Conservation (phyloP, 148 eudicot genomes). For the Rheum nobile region DNA sequence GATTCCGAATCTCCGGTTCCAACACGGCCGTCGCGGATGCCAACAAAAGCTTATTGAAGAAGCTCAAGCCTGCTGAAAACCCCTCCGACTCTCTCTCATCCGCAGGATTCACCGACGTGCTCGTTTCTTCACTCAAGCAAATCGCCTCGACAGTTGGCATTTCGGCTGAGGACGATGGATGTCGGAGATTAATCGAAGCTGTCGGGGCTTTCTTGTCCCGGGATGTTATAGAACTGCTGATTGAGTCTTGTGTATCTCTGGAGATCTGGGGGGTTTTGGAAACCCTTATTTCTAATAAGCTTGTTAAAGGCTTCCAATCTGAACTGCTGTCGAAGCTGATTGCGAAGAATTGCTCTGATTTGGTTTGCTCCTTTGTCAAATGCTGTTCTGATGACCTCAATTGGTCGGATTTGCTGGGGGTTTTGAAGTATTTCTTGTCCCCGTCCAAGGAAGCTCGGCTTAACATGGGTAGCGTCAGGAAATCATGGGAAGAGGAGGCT, state of each 20-base stretch:
- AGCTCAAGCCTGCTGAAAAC: constrained; percentile 22
- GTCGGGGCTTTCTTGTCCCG: constrained; percentile 44
- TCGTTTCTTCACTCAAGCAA: constrained; percentile 28
- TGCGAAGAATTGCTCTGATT: constrained; percentile 34
- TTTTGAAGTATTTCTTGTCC: too few species aligned
- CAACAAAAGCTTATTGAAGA: too few species aligned
- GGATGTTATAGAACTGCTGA: constrained; percentile 50
- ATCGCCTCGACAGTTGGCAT: constrained; percentile 21
- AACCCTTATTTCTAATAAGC: constrained; percentile 32
- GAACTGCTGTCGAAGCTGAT: constrained; percentile 36
- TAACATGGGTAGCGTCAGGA: too few species aligned
- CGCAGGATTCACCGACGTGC: constrained; percentile 19
- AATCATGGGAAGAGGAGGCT: too few species aligned
- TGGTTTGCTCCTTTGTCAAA: constrained; percentile 58
- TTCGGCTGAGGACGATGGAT: background rate
- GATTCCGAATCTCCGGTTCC: constrained; percentile 34
- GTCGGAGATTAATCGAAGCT: constrained; percentile 29
- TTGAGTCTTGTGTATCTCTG: constrained; percentile 46
- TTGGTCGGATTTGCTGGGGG: constrained; percentile 29
- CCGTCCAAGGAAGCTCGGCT: too few species aligned
- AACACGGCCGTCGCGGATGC: constrained; percentile 24
- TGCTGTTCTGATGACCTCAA: constrained; percentile 34
- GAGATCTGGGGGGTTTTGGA: constrained; percentile 50
- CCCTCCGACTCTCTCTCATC: constrained; percentile 19
- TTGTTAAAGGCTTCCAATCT: constrained; percentile 30